Evolutionary conservation across 345 rosid genomes (phyloP), one percentile per base, ranked within the genome.

Genomic region (Moricandia arvensis): DNA sequence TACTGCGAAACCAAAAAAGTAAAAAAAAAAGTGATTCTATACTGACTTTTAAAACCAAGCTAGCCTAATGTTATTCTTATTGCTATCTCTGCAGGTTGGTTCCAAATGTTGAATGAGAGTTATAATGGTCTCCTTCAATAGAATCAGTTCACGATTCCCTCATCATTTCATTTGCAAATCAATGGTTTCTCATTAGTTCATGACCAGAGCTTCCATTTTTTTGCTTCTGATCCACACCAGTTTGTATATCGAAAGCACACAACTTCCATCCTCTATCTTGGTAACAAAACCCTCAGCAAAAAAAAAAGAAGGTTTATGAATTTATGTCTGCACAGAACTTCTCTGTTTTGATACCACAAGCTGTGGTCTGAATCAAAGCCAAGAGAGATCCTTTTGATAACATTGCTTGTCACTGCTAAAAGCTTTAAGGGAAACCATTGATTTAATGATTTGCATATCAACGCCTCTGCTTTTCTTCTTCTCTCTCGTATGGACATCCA

Each of bases 1-100:
- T 26, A 84, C 91, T 86, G 85, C n/a, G n/a, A n/a, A n/a, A n/a
- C 76, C 63, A 60, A 15, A n/a, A n/a, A 1, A 49, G 17, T 71
- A 34, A 24, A 58, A 38, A 43, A 18, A n/a, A n/a, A 31, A 59
- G 34, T 8, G 0, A 12, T 77, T 77, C 59, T 38, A 47, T 11
- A 60, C n/a, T 34, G n/a, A 16, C 60, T 15, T 53, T 69, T 5
- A n/a, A n/a, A 37, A 31, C 54, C 30, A 66, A 47, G 21, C 47
- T 45, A 72, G 16, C 38, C 53, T 63, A 71, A 47, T 2, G 60
- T 68, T n/a, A 31, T 18, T 30, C 74, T 58, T 7, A 8, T 1
- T 27, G 70, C 29, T 18, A 51, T 29, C 16, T 67, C 49, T 69
- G 63, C 49, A 21, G 17, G 8, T 65, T 31, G 15, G 45, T 26